phyloP scores from a whole-genome alignment of 2,329 filamentous ascomycete species.

The Eutypa lata region DNA sequence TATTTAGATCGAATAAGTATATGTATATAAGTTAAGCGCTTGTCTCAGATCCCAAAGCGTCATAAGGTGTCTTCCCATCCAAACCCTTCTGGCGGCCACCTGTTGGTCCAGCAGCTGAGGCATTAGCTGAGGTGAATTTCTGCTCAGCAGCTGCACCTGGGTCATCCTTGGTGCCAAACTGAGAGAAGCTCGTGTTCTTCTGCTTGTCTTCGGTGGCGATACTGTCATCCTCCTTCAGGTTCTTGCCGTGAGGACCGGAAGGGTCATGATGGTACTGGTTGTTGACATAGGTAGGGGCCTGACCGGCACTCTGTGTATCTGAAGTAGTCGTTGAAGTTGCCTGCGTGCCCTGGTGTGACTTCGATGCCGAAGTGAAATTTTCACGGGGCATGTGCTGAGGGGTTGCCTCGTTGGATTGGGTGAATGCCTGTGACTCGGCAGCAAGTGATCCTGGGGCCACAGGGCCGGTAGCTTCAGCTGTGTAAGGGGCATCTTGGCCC shows the following conservation, averaged over 20 bases:
- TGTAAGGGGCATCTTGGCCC: conserved; percentile 45
- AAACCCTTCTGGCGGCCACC: conserved; percentile 41
- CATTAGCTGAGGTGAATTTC: conserved; percentile 43
- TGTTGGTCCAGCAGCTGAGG: conserved; percentile 52
- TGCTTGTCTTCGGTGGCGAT: conserved; percentile 35
- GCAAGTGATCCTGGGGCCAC: conserved; percentile 71
- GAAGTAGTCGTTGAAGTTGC: conserved; percentile 22
- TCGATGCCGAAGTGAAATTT: conserved; percentile 8
- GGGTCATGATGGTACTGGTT: conserved; percentile 29
- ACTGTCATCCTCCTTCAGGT: conserved; percentile 34
- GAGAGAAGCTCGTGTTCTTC: conserved; percentile 36
- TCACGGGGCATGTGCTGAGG: conserved; percentile 49
- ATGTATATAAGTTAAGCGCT: conserved; percentile 10
- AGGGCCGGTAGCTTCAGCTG: conserved; percentile 60
- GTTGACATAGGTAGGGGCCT: conserved; percentile 37
- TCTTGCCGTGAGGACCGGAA: conserved; percentile 41
- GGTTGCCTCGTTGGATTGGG: conserved; percentile 53
- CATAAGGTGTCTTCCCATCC: conserved; percentile 20
- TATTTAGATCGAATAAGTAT: too few relatives aligned
- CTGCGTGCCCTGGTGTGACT: conserved; percentile 9
- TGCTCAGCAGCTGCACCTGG: conserved; percentile 43
- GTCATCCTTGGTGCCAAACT: conserved; percentile 47
- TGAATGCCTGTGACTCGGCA: conserved; percentile 59
- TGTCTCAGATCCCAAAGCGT: conserved; percentile 14
- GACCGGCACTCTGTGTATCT: conserved; percentile 10